phyloP scores from a whole-genome alignment of 208 protist species.

The Trypanosoma brucei region DNA sequence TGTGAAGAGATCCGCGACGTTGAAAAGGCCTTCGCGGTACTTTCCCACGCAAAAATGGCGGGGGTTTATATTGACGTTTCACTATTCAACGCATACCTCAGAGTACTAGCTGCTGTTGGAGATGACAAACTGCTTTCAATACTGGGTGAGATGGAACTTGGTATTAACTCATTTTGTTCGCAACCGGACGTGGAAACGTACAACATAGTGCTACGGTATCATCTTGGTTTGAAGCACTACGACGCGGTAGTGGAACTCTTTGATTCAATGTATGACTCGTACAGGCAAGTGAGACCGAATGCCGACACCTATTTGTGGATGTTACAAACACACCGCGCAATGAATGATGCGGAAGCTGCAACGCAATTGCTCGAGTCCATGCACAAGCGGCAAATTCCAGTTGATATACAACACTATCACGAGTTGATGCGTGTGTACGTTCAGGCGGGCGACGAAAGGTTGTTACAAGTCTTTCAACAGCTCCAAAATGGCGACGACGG shows the following conservation, averaged over 20 bases:
- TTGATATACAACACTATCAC: slow-evolving; percentile 42
- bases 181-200: slow-evolving; percentile 66
- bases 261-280: slow-evolving; percentile 23
- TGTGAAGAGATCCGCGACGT: slow-evolving; percentile 39
- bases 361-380: slow-evolving; percentile 31
- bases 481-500: slow-evolving; percentile 17
- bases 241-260: slow-evolving; percentile 26
- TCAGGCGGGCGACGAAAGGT: slow-evolving; percentile 30
- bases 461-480: slow-evolving; percentile 51
- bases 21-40: slow-evolving; percentile 42
- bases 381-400: slow-evolving; percentile 16
- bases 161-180: slow-evolving; percentile 57
- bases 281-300: slow-evolving; percentile 46
- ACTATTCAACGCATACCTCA: slow-evolving; percentile 76
- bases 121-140: slow-evolving; percentile 34
- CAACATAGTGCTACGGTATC: slow-evolving; percentile 61
- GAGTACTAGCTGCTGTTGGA: slow-evolving; percentile 53
- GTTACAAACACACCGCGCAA: slow-evolving; percentile 35
- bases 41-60: slow-evolving; percentile 37
- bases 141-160: slow-evolving; percentile 66
- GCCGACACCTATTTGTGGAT: slow-evolving; percentile 70
- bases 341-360: slow-evolving; percentile 28
- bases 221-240: slow-evolving; percentile 23
- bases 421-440: slow-evolving; percentile 52
- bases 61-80: slow-evolving; percentile 41